phyloP scores from a whole-genome alignment of 2,329 filamentous ascomycete genomes.

The Cladosporium sphaerospermum region DNA sequence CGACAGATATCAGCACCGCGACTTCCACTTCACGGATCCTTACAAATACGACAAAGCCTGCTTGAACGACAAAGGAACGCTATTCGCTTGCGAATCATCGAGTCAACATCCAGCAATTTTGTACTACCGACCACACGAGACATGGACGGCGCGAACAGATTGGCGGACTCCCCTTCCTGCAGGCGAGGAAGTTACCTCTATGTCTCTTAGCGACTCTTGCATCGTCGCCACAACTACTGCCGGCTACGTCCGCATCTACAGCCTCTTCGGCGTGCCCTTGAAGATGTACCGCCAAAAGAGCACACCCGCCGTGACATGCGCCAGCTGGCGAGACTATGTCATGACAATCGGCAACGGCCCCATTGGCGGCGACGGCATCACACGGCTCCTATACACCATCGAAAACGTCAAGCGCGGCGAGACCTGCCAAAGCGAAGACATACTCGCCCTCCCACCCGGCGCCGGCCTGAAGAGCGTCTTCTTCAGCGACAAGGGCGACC shows the following conservation, averaged over 20 bases:
- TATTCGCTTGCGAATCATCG: slow-evolving; percentile 73
- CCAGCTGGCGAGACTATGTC: slow-evolving; percentile 93
- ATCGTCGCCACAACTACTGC: slow-evolving; percentile 80
- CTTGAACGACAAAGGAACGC: slow-evolving; percentile 71
- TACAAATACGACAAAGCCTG: slow-evolving; percentile 96
- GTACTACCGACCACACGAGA: slow-evolving; percentile 97
- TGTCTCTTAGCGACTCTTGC: slow-evolving; percentile 87
- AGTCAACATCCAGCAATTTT: slow-evolving; percentile 67
- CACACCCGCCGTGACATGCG: slow-evolving; percentile 82
- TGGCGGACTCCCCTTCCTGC: slow-evolving; percentile 84
- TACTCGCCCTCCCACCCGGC: slow-evolving; percentile 72
- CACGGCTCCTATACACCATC: slow-evolving; percentile 80
- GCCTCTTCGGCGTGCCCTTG: slow-evolving; percentile 82
- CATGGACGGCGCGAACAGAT: slow-evolving; percentile 84
- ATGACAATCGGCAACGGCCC: slow-evolving; percentile 91
- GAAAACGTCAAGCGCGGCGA: slow-evolving; percentile 92
- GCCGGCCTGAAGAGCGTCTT: slow-evolving; percentile 74
- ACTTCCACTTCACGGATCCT: slow-evolving; percentile 96
- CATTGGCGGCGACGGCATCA: slow-evolving; percentile 68
- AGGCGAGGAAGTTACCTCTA: slow-evolving; percentile 79
- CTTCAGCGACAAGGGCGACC: slow-evolving; percentile 90
- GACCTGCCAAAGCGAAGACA: slow-evolving; percentile 89
- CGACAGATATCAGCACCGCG: slow-evolving; percentile 82
- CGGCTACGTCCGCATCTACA: slow-evolving; percentile 88
- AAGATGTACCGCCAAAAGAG: slow-evolving; percentile 89